Percentiles rank a stretch among this genome's conserved stretches.
Conservation (phyloP, 148 eudicot genomes). For the Camellia lanceoleosa region DNA sequence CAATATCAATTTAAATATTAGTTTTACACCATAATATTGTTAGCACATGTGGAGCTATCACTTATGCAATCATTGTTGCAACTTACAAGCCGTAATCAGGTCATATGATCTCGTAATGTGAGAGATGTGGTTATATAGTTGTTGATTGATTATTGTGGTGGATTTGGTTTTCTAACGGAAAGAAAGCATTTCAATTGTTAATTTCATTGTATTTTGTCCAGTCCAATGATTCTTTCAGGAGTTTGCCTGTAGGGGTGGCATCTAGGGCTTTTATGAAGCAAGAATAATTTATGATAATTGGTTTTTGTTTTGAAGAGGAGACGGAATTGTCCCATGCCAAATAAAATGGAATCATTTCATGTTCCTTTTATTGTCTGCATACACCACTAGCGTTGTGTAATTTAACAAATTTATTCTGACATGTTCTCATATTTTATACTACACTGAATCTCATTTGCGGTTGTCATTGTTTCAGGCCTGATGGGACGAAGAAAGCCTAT, state of each 20-base stretch:
- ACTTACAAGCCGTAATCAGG: background rate
- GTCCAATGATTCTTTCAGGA: background rate
- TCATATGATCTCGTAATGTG: background rate
- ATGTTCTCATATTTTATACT: background rate
- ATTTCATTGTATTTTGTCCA: background rate
- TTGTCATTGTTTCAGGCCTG: constrained; percentile 23
- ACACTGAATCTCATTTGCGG: background rate
- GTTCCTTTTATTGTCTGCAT: background rate
- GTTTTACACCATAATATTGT: background rate
- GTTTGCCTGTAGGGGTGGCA: no score
- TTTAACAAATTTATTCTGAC: background rate
- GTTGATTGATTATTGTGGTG: background rate
- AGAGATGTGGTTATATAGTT: background rate
- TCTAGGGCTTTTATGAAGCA: background rate
- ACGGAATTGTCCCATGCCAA: background rate
- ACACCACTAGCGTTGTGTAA: background rate
- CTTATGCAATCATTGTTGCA: background rate
- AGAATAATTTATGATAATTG: background rate
- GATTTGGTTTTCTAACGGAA: background rate
- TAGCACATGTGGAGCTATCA: background rate
- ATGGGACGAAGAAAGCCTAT: constrained; percentile 76
- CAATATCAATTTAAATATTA: background rate
- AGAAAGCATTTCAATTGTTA: background rate
- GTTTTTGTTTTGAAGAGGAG: background rate
- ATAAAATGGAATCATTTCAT: background rate